These are phyloP conservation scores for Roridomyces roridus DNA, from an alignment of 768 basidiomycete species.

Conservation along the genomic window DNA sequence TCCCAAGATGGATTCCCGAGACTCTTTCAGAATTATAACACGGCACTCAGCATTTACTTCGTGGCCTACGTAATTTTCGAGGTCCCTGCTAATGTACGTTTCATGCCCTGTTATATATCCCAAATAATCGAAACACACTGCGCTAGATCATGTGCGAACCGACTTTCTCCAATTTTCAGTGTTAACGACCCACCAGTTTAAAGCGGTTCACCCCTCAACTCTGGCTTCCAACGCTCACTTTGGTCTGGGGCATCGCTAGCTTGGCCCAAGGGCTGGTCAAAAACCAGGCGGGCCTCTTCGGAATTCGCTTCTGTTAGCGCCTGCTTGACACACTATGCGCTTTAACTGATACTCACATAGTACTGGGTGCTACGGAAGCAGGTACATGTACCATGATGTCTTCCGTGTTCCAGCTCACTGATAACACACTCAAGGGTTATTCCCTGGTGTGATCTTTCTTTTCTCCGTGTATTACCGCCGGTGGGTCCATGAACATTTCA, in stretches of 20 bases:
- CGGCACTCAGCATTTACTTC: conserved; percentile 64
- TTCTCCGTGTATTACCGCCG: conserved; percentile 66
- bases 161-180: background rate
- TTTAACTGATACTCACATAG: conserved; percentile 31
- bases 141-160: conserved; percentile 47
- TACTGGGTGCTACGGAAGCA: conserved; percentile 65
- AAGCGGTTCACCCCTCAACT: conserved; percentile 65
- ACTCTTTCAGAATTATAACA: conserved; percentile 50
- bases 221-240: conserved; percentile 66
- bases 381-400: conserved; percentile 31
- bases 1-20: background rate
- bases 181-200: conserved; percentile 39
- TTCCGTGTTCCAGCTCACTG: background rate
- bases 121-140: background rate
- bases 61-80: conserved; percentile 67
- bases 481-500: conserved; percentile 22
- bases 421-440: conserved; percentile 31
- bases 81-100: conserved; percentile 60
- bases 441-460: conserved; percentile 62
- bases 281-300: conserved; percentile 59
- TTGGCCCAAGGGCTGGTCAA: conserved; percentile 61
- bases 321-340: background rate
- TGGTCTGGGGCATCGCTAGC: conserved; percentile 63
- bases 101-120: background rate
- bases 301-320: conserved; percentile 57